Percentiles rank a stretch among this genome's conserved stretches.
These are phyloP conservation scores for Dactylellina drechsleri DNA, from an alignment of 2,329 filamentous ascomycete genomes.

Conservation along the genomic window DNA sequence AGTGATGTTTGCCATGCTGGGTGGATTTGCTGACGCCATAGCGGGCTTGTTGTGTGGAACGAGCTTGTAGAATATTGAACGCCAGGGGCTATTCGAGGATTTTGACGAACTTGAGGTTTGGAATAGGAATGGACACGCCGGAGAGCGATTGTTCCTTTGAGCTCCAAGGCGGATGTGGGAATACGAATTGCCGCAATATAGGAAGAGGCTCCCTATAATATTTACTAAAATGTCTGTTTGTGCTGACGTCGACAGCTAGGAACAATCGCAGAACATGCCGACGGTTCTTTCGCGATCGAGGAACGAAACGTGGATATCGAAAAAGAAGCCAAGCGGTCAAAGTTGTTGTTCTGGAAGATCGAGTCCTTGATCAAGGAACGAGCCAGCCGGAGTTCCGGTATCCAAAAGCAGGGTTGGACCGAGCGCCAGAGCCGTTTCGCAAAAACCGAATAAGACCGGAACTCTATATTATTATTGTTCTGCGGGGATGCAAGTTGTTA, in stretches of 20 bases:
- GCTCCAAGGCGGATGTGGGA: conserved; percentile 47
- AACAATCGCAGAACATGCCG: conserved; percentile 43
- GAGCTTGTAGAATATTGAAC: conserved; percentile 22
- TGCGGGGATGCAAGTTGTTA: conserved; percentile 35
- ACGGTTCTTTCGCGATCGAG: conserved; percentile 42
- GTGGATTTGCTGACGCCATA: conserved; percentile 50
- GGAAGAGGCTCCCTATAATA: conserved; percentile 22
- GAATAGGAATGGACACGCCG: conserved; percentile 26
- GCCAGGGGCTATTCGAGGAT: conserved; percentile 37
- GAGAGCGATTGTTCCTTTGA: conserved; percentile 27
- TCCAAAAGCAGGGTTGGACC: conserved; percentile 43
- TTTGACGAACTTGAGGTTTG: conserved; percentile 33
- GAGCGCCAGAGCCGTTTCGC: conserved; percentile 40
- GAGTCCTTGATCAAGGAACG: conserved; percentile 48
- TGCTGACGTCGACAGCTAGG: conserved; percentile 47
- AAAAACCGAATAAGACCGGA: conserved; percentile 36
- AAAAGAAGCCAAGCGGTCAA: conserved; percentile 36
- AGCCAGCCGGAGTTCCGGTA: conserved; percentile 54
- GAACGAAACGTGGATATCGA: conserved; percentile 44
- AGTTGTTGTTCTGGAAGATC: conserved; percentile 52
- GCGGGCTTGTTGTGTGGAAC: conserved; percentile 42
- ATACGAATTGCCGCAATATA: conserved; percentile 41
- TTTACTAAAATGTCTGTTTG: conserved; percentile 11
- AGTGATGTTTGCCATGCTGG: conserved; percentile 40
- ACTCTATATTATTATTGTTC: conserved; percentile 25